Evolutionary conservation across 441 rosid species (phyloP).

Genomic region (Viola pubescens): DNA sequence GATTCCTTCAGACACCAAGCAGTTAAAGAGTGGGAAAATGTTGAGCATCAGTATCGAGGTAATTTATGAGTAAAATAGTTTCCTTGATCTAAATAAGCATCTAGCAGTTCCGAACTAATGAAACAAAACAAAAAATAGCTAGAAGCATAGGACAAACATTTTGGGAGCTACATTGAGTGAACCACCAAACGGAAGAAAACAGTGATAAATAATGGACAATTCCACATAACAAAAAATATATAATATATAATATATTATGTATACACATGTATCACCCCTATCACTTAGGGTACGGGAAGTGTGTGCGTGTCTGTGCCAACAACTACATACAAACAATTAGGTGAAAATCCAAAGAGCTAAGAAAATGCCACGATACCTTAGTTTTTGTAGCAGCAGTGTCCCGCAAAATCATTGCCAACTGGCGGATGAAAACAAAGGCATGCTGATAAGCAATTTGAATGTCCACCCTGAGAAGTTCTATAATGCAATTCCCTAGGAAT

Average conservation of each 20-base stretch:
- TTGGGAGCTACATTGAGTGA: too few relatives aligned
- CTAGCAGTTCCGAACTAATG: slow-evolving; percentile 14
- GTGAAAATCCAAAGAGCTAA: too few relatives aligned
- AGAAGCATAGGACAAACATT: too few relatives aligned
- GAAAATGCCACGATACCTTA: slow-evolving; percentile 39
- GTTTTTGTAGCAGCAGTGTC: slow-evolving; percentile 85
- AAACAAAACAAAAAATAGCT: background rate
- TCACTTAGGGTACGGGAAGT: too few relatives aligned
- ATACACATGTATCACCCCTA: too few relatives aligned
- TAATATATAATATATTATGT: slow-evolving; percentile 5
- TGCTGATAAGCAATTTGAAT: slow-evolving; percentile 86
- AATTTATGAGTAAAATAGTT: background rate
- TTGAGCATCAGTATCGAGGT: background rate
- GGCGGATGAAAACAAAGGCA: slow-evolving; percentile 84
- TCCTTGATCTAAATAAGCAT: slow-evolving; percentile 36
- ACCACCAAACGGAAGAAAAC: too few relatives aligned
- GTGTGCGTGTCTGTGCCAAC: too few relatives aligned
- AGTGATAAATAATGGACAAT: too few relatives aligned
- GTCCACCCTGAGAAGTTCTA: slow-evolving; percentile 82
- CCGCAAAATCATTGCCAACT: slow-evolving; percentile 71
- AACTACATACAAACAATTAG: too few relatives aligned
- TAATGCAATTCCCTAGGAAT: slow-evolving; percentile 72
- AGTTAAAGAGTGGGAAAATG: background rate
- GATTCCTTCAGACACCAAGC: slow-evolving; percentile 50
- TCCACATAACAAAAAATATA: too few relatives aligned